These are phyloP conservation scores for Plasmodium gonderi DNA, from an alignment of 169 alveolate genomes.

Conservation along the genomic window DNA sequence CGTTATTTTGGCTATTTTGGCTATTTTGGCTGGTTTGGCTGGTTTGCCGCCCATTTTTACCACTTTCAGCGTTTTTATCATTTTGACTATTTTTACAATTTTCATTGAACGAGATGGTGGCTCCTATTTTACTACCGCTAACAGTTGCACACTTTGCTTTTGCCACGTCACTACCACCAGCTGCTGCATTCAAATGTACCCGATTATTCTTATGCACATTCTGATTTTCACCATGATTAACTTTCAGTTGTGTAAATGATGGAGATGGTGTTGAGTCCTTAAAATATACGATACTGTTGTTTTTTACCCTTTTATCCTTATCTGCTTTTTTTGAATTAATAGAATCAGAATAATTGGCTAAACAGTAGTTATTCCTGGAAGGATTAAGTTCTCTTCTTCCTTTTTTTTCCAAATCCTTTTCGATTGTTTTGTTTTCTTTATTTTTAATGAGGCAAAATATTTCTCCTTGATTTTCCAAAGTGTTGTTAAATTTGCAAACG, in stretches of 20 bases:
- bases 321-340: not conserved
- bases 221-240: not conserved
- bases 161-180: no score
- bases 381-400: not conserved
- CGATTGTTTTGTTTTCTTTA: not conserved
- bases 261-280: not conserved
- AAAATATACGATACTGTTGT: not conserved
- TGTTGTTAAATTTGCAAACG: not conserved
- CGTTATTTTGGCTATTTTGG: not conserved
- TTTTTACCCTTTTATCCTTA: not conserved
- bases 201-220: not conserved
- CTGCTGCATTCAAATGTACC: not conserved
- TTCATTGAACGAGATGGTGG: no score
- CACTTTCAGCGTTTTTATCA: no score
- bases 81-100: no score
- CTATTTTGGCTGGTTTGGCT: no score
- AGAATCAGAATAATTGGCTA: not conserved
- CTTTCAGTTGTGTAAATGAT: not conserved
- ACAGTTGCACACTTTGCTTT: no score
- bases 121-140: no score
- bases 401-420: not conserved
- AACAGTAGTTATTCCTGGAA: no score
- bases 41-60: no score
- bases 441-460: not conserved
- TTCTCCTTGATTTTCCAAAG: not conserved